phyloP scores from a whole-genome alignment of 106 monocot genomes.

The Acanthochlamys bracteata region DNA sequence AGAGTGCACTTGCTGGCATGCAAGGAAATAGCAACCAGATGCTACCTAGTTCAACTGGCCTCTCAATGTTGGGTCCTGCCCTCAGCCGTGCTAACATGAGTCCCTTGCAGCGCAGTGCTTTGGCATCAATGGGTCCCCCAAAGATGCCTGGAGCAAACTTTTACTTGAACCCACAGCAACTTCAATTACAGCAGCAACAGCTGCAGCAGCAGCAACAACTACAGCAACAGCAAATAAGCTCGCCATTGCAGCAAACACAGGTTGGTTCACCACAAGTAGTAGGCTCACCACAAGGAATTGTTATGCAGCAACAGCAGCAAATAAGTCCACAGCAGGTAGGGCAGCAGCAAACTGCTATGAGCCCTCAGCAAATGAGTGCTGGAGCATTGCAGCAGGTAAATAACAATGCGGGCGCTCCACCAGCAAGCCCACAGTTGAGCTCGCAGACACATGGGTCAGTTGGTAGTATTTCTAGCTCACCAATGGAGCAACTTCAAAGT shows the following conservation, averaged over 20 bases:
- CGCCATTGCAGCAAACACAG: conserved; percentile 44
- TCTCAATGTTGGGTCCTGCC: conserved; percentile 58
- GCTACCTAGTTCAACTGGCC: conserved; percentile 44
- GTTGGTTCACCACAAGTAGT: conserved; percentile 39
- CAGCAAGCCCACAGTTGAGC: conserved; percentile 84
- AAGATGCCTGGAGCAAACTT: conserved; percentile 56
- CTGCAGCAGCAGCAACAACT: conserved; percentile 29
- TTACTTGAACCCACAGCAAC: conserved; percentile 47
- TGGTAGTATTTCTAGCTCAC: conserved; percentile 81
- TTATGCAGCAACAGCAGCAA: conserved; percentile 45
- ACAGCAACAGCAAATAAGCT: conserved; percentile 41
- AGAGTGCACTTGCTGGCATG: conserved; percentile 32
- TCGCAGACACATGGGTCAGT: conserved; percentile 87
- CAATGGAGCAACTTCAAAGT: conserved; percentile 87
- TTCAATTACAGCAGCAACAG: conserved; percentile 23
- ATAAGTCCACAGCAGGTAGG: conserved; percentile 46
- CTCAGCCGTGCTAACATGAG: conserved; percentile 52
- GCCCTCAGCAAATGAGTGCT: conserved; percentile 61
- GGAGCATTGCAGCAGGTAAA: conserved; percentile 54
- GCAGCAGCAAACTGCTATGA: conserved; percentile 55
- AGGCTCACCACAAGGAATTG: conserved; percentile 30
- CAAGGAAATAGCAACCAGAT: conserved; percentile 52
- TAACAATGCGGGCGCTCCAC: conserved; percentile 33
- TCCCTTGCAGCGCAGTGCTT: conserved; percentile 41
- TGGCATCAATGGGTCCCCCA: conserved; percentile 85